phyloP scores from a whole-genome alignment of 1,284 basidiomycete species.

The Termitomyces sp. region DNA sequence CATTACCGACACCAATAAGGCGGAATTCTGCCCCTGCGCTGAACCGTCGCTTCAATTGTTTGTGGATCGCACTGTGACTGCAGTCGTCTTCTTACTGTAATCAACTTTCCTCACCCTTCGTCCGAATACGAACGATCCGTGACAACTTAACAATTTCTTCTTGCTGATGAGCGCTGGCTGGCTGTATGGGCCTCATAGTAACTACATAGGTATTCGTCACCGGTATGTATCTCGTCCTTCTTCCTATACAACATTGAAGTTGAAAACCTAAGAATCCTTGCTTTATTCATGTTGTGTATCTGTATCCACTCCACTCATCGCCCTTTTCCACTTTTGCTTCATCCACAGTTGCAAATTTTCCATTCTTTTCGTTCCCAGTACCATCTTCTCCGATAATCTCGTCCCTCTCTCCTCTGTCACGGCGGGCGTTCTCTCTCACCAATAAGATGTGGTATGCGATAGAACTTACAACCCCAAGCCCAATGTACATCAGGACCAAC shows the following conservation, averaged over 20 bases:
- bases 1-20: background rate
- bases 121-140: background rate
- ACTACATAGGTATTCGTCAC: background rate
- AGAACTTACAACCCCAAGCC: slow-evolving; percentile 54
- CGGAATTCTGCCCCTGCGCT: background rate
- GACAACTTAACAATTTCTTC: background rate
- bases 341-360: slow-evolving; percentile 41
- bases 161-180: no score
- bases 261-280: background rate
- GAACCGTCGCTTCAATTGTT: background rate
- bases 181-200: no score
- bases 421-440: slow-evolving; percentile 53
- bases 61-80: background rate
- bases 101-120: background rate
- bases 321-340: slow-evolving; percentile 56
- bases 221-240: background rate
- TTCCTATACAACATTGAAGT: background rate
- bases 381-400: slow-evolving; percentile 56
- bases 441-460: slow-evolving; percentile 43
- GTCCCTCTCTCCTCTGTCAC: slow-evolving; percentile 61
- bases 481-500: slow-evolving; percentile 68
- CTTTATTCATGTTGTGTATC: slow-evolving; percentile 35
- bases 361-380: slow-evolving; percentile 37
- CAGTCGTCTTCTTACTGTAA: no score
- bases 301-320: slow-evolving; percentile 56